These are phyloP conservation scores for Rhizopogon roseolus DNA, from an alignment of 768 basidiomycete species.

Conservation along the genomic window DNA sequence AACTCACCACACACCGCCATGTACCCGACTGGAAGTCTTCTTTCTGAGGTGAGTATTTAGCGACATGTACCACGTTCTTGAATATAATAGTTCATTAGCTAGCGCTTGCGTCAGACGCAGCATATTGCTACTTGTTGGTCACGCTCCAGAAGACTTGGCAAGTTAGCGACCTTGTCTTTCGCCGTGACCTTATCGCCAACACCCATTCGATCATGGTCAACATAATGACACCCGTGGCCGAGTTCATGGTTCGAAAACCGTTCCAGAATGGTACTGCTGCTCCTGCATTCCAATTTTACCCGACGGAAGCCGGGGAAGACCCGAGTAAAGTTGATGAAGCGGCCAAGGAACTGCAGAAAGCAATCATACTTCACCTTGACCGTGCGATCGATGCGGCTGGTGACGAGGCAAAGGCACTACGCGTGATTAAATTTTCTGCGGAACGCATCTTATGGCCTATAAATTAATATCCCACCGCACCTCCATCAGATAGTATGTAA, in stretches of 20 bases:
- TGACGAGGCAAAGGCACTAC: not conserved
- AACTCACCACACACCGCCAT: slow-evolving; percentile 5
- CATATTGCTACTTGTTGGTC: slow-evolving; percentile 14
- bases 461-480: too few species aligned
- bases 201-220: slow-evolving; percentile 12
- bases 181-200: slow-evolving; percentile 4
- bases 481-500: too few species aligned
- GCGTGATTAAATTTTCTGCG: not conserved
- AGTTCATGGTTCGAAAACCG: slow-evolving; percentile 9
- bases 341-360: not conserved
- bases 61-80: not conserved
- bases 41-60: slow-evolving; percentile 4
- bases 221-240: slow-evolving; percentile 3
- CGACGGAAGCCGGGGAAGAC: not conserved
- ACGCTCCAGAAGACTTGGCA: slow-evolving; percentile 11
- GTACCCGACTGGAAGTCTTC: slow-evolving; percentile 2
- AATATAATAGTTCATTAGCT: slow-evolving; percentile 3
- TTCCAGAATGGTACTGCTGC: slow-evolving; percentile 3
- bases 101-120: slow-evolving; percentile 10
- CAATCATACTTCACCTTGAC: not conserved
- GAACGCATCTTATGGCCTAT: not conserved
- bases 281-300: slow-evolving; percentile 11
- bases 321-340: slow-evolving; percentile 1
- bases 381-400: not conserved
- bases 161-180: not conserved